phyloP scores from a whole-genome alignment of 495 filamentous ascomycete genomes.

The Tuber calosporum region DNA sequence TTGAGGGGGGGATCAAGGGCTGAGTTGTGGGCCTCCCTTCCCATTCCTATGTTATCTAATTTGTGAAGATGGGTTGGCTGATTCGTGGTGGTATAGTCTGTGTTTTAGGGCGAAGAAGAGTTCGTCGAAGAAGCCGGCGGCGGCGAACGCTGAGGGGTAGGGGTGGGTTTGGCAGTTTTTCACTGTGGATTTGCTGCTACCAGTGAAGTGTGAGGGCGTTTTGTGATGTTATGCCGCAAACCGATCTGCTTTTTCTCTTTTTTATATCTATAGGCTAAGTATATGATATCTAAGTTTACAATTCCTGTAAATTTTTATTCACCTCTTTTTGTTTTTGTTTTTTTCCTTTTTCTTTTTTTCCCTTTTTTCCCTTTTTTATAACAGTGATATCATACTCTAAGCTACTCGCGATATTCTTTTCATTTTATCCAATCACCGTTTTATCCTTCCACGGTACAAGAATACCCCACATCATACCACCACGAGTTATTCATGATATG shows the following conservation, averaged over 20 bases:
- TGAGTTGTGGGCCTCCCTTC: constrained; percentile 55
- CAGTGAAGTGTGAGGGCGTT: not conserved
- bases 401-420: not conserved
- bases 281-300: not conserved
- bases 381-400: not conserved
- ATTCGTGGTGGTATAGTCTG: constrained; percentile 17
- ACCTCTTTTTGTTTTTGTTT: not conserved
- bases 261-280: not conserved
- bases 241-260: not conserved
- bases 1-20: constrained; percentile 73
- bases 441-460: not conserved
- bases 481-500: not conserved
- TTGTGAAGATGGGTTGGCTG: not conserved
- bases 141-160: not conserved
- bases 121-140: not conserved
- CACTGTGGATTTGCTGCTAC: not conserved
- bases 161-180: not conserved
- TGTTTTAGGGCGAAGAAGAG: constrained; percentile 39
- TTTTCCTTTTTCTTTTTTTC: not conserved
- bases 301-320: not conserved
- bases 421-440: not conserved
- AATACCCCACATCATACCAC: not conserved
- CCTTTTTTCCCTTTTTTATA: not conserved
- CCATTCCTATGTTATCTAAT: not conserved
- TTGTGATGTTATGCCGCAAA: not conserved